phyloP scores from a whole-genome alignment of 139 green algal genomes.

The Coelastrella sp. region DNA sequence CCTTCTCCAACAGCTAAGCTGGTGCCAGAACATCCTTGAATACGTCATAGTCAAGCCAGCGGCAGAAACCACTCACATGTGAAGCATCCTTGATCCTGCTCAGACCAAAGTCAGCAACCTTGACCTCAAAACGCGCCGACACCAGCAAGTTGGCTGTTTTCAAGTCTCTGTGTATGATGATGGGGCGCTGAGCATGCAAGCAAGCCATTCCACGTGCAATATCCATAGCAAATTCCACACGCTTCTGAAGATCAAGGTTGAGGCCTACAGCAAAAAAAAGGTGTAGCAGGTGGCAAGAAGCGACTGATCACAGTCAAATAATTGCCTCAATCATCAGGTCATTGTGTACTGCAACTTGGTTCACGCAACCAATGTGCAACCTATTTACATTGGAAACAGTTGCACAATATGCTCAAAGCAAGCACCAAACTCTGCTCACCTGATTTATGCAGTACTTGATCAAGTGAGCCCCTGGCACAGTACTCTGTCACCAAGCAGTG shows the following conservation, averaged over 20 bases:
- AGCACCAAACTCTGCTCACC: too few species aligned
- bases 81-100: constrained; percentile 68
- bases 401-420: not conserved
- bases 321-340: too few species aligned
- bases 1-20: not conserved
- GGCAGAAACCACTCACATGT: constrained; percentile 41
- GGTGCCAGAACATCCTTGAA: too few species aligned
- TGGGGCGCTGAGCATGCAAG: constrained; percentile 67
- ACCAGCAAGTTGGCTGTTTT: constrained; percentile 76
- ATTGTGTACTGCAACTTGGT: too few species aligned
- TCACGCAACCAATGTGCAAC: not conserved
- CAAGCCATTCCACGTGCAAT: constrained; percentile 70
- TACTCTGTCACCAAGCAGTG: constrained; percentile 72
- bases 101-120: constrained; percentile 73
- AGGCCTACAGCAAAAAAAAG: constrained; percentile 27
- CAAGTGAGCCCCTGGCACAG: constrained; percentile 66
- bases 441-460: constrained; percentile 63
- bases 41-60: too few species aligned
- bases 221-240: constrained; percentile 68
- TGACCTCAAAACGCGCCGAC: constrained; percentile 67
- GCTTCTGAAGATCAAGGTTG: constrained; percentile 34
- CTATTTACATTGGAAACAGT: not conserved
- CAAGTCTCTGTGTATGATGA: constrained; percentile 70
- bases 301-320: too few species aligned
- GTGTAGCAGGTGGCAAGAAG: too few species aligned